A percentile compares a stretch with the other conserved stretches of the same genome.
phyloP scores from a whole-genome alignment of 495 filamentous ascomycete species.

The Stereocaulon alpinum region DNA sequence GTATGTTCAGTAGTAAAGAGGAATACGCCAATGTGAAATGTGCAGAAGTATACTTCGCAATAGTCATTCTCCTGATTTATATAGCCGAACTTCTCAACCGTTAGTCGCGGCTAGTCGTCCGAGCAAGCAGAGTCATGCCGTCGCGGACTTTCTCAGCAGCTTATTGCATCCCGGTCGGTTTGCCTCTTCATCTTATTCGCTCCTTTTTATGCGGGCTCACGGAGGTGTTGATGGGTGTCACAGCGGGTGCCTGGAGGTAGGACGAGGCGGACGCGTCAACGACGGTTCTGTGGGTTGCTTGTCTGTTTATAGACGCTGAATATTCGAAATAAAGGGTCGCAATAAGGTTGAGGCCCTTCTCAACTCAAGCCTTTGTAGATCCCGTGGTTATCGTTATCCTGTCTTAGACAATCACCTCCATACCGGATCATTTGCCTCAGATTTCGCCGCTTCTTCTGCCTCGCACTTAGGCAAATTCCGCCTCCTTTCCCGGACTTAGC shows the following conservation, averaged over 20 bases:
- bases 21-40: not conserved
- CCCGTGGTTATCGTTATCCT: too few species aligned
- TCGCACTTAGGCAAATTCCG: not conserved
- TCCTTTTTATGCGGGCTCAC: not conserved
- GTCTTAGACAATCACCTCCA: too few species aligned
- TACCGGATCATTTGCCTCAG: not conserved
- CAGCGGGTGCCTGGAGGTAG: not conserved
- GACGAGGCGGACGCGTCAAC: too few species aligned
- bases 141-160: not conserved
- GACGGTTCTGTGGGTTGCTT: too few species aligned
- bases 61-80: too few species aligned
- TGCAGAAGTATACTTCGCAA: not conserved
- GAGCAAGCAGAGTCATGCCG: not conserved
- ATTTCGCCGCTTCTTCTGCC: conserved; percentile 1
- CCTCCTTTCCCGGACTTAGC: too few species aligned
- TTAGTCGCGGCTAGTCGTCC: not conserved
- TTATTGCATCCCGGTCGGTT: not conserved
- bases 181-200: not conserved
- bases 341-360: too few species aligned
- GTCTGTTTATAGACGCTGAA: too few species aligned
- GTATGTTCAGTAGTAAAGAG: not conserved
- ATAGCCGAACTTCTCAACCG: too few species aligned
- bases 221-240: not conserved
- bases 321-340: too few species aligned
- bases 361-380: too few species aligned